These are phyloP conservation scores for Aspergillus coremiiformis DNA, from an alignment of 495 filamentous ascomycete species.

Conservation along the genomic window DNA sequence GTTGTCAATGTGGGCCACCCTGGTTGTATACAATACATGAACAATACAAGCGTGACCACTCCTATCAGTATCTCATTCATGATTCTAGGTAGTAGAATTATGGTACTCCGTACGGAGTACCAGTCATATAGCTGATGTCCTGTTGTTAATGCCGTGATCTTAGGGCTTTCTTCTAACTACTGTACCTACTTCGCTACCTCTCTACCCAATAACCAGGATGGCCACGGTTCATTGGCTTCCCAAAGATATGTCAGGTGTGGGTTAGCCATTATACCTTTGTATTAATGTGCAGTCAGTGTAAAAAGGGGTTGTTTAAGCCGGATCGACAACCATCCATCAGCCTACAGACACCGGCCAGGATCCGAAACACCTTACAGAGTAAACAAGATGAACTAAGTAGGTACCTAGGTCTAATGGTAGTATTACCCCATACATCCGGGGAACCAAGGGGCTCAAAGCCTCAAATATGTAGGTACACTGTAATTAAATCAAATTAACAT, in stretches of 20 bases:
- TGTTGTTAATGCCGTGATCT: neutral
- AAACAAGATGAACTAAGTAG: neutral
- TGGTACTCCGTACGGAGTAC: no score
- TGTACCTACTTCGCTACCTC: neutral
- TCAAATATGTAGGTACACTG: no score
- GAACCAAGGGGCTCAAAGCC: neutral
- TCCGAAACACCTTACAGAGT: constrained; percentile 5
- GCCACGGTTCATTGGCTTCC: neutral
- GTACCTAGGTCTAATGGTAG: neutral
- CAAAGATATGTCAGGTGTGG: neutral
- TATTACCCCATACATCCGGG: constrained; percentile 3
- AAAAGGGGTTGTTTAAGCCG: constrained; percentile 8
- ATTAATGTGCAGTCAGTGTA: neutral
- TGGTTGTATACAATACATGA: neutral
- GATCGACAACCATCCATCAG: constrained; percentile 10
- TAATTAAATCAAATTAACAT: neutral
- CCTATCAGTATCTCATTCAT: neutral
- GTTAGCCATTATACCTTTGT: neutral
- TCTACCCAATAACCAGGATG: neutral
- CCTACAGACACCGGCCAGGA: constrained; percentile 8
- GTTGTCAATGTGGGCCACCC: constrained; percentile 12
- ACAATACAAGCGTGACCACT: neutral
- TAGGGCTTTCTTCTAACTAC: neutral
- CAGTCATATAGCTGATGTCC: neutral
- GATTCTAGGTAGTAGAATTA: neutral